These are phyloP conservation scores for Boletus tylopilopsis DNA, from an alignment of 768 basidiomycete genomes.

Conservation along the genomic window DNA sequence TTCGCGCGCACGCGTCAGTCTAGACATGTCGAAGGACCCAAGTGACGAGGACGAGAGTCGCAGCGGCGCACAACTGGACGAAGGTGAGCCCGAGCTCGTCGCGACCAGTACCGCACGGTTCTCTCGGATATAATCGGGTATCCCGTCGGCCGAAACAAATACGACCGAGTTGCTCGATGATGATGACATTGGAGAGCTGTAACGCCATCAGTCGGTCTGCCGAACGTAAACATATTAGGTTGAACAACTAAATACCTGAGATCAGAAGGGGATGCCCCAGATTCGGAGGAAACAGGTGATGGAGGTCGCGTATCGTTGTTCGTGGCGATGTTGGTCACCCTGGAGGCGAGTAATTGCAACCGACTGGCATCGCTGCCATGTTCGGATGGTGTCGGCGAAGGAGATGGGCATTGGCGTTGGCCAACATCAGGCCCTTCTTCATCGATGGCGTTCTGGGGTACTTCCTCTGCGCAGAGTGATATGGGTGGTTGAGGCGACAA, in stretches of 20 bases:
- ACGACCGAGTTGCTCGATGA: slow-evolving; percentile 25
- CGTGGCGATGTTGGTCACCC: background rate
- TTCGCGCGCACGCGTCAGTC: background rate
- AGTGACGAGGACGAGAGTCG: slow-evolving; percentile 23
- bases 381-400: slow-evolving; percentile 28
- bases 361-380: slow-evolving; percentile 20
- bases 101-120: slow-evolving; percentile 30
- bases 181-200: too few relatives aligned
- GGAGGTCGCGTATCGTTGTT: slow-evolving; percentile 5
- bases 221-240: too few relatives aligned
- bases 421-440: background rate
- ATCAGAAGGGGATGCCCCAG: slow-evolving; percentile 12
- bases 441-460: background rate
- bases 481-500: background rate
- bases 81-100: slow-evolving; percentile 25
- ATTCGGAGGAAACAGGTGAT: slow-evolving; percentile 13
- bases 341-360: background rate
- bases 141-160: slow-evolving; percentile 27
- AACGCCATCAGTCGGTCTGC: too few relatives aligned
- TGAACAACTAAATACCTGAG: too few relatives aligned
- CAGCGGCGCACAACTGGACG: slow-evolving; percentile 16
- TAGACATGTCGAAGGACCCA: slow-evolving; percentile 14
- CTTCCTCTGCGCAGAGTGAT: background rate
- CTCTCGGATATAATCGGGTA: slow-evolving; percentile 30
- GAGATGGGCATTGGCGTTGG: slow-evolving; percentile 2